Base-by-base conservation (phyloP, 768 basidiomycete species). In the Pleurotus salmoneostramineus region DNA sequence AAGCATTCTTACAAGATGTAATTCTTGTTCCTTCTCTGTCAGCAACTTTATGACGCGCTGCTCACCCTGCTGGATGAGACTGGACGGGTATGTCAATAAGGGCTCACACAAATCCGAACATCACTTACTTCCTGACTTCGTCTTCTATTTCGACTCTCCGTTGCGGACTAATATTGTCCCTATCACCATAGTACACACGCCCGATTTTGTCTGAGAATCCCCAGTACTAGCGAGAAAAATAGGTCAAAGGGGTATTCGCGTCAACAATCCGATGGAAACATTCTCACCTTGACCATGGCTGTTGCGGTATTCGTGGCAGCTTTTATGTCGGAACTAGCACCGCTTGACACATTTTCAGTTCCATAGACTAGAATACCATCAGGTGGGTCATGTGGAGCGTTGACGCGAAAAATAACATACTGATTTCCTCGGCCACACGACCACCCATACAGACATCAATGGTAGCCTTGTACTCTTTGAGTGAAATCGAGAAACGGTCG, bases 381-480 rank as follows among this genome's bases (percentile, higher is more conserved):
- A 64, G 36, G 34, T 48, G 61, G 51, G 35, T 33, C 62, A 69
- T 58, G 64, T 61, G 37, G 37, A 40, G n/a, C n/a, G n/a, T 45
- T 17, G 8, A 45, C 37, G 33, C 40, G 46, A 56, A 49, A 50
- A 57, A 17, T 31, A 62, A 69, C 87, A 63, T 66, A 89, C 91
- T 83, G 63, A 97, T 71, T 74, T 92, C 93, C 72, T 99, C 97
- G 21, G 97, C 97, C 5, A 95, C 91, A 50, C 97, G 88, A 17
- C 97, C 96, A 8, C 95, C 96, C 81, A 98, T 89, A 34, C 83
- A 85, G 21, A 97, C 95, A 70, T 97, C 96, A 63, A 98, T 93
- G 61, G 78, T 76, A 14, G 91, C 91, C 45, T 87, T 76, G 68
- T 84, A 93, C 71, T 95, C 86, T 60, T 83, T 89, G 44, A 80